Conservation (phyloP, 805 yeast genomes). For the Suhomyces canberraensis region DNA sequence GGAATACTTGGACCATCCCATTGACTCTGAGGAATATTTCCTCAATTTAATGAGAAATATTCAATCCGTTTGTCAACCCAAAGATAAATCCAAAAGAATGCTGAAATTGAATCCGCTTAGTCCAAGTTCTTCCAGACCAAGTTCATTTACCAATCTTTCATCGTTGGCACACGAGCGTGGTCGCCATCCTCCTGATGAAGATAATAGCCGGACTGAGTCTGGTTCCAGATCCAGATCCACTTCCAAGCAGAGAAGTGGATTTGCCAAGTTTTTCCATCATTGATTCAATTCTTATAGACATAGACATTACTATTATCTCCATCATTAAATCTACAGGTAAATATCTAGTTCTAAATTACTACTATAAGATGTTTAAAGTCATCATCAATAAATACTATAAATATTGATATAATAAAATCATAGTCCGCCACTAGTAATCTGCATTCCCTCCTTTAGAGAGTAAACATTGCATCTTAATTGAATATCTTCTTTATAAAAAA, state of each 20-base stretch:
- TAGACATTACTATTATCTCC: too few species aligned
- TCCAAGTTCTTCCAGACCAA: constrained; percentile 16
- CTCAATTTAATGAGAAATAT: constrained; percentile 30
- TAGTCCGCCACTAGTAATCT: too few species aligned
- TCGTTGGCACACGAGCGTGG: constrained; percentile 12
- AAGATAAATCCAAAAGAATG: constrained; percentile 17
- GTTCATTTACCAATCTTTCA: constrained; percentile 16
- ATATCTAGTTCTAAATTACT: too few species aligned
- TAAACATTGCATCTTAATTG: too few species aligned
- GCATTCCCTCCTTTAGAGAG: too few species aligned
- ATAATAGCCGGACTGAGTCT: neutral
- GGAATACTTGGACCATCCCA: constrained; percentile 28
- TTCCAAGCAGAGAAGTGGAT: constrained; percentile 6
- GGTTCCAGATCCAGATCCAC: constrained; percentile 1
- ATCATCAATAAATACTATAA: too few species aligned
- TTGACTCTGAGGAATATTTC: constrained; percentile 35
- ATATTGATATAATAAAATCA: too few species aligned
- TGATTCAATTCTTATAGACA: neutral
- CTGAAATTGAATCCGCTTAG: constrained; percentile 13
- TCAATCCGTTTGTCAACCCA: constrained; percentile 11
- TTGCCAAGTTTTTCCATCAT: constrained; percentile 16
- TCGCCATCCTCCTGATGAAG: constrained; percentile 3
- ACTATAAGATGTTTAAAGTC: too few species aligned
- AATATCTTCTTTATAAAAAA: too few species aligned
- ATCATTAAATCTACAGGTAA: too few species aligned